Percentiles rank a stretch among this genome's conserved stretches.
Conservation (phyloP, 345 rosid genomes). For the Linum trigynum region DNA sequence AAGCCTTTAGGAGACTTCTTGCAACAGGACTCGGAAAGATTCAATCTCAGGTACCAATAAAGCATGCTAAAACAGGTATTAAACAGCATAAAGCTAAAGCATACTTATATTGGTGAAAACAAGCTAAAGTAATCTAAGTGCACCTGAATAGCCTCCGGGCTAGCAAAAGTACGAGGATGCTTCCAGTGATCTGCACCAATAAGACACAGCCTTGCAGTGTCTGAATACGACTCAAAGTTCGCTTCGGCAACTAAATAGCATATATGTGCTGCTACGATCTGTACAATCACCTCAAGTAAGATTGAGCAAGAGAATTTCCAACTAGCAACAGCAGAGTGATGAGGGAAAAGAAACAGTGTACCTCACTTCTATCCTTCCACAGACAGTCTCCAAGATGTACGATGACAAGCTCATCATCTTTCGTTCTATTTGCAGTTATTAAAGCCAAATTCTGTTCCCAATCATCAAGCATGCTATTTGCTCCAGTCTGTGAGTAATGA, state of each 20-base stretch:
- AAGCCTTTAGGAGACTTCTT: too few species aligned
- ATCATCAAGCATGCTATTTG: slow-evolving; percentile 82
- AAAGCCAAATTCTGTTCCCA: slow-evolving; percentile 99
- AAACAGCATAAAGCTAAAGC: too few species aligned
- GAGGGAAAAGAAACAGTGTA: slow-evolving; percentile 21
- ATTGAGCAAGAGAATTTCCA: slow-evolving; percentile 17
- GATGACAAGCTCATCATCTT: slow-evolving; percentile 91
- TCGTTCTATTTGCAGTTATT: slow-evolving; percentile 91
- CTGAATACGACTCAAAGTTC: slow-evolving; percentile 74
- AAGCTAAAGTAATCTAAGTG: not conserved
- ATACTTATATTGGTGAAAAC: not conserved
- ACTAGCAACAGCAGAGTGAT: not conserved
- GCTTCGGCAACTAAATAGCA: slow-evolving; percentile 80
- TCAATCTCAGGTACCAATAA: too few species aligned
- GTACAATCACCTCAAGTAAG: slow-evolving; percentile 22
- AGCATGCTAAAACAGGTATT: too few species aligned
- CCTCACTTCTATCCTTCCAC: slow-evolving; percentile 98
- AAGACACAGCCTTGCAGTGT: slow-evolving; percentile 70
- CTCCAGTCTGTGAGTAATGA: slow-evolving; percentile 37
- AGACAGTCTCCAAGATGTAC: slow-evolving; percentile 95
- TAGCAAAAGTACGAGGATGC: slow-evolving; percentile 64
- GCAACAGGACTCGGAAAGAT: too few species aligned
- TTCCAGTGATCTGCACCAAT: slow-evolving; percentile 83
- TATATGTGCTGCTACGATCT: slow-evolving; percentile 74
- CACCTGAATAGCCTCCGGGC: slow-evolving; percentile 87